phyloP scores from a whole-genome alignment of 2,329 filamentous ascomycete species.

The Ustilaginoidea virens region DNA sequence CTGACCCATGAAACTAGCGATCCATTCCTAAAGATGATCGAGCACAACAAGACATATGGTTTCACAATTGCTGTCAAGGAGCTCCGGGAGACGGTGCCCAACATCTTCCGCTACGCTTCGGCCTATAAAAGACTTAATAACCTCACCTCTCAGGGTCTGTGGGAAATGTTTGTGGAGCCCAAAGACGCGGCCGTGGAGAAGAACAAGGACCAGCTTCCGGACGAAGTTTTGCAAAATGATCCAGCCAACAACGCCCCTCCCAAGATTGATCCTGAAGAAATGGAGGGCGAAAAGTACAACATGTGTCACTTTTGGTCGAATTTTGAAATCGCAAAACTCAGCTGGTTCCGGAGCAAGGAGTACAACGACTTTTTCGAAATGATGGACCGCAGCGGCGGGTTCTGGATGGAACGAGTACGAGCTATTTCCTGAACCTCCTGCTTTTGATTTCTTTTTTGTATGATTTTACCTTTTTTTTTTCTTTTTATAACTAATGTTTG shows the following conservation, averaged over 20 bases:
- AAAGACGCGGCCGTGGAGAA: slow-evolving; percentile 46
- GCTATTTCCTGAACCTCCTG: not conserved
- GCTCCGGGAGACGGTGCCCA: slow-evolving; percentile 90
- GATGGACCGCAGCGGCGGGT: slow-evolving; percentile 96
- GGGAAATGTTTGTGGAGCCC: slow-evolving; percentile 96
- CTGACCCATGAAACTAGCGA: slow-evolving; percentile 19
- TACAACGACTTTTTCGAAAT: slow-evolving; percentile 98
- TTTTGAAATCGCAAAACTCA: slow-evolving; percentile 89
- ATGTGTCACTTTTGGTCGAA: slow-evolving; percentile 99
- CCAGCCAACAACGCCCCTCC: slow-evolving; percentile 55
- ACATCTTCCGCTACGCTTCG: slow-evolving; percentile 97
- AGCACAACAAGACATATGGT: slow-evolving; percentile 91
- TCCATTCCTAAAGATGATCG: slow-evolving; percentile 89
- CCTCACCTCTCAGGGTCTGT: slow-evolving; percentile 77
- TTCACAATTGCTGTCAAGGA: slow-evolving; percentile 99
- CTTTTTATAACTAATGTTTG: not conserved
- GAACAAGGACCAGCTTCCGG: slow-evolving; percentile 53
- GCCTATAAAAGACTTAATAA: slow-evolving; percentile 92
- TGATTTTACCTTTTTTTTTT: not conserved
- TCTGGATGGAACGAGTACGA: slow-evolving; percentile 93
- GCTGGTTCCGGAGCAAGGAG: slow-evolving; percentile 93
- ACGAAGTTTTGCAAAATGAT: slow-evolving; percentile 67
- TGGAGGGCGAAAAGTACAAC: slow-evolving; percentile 98
- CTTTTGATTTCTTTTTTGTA: slow-evolving; percentile 5
- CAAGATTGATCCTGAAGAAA: slow-evolving; percentile 76